Base-by-base conservation (phyloP, 2,329 filamentous ascomycete species). In the Clonostachys chloroleuca region DNA sequence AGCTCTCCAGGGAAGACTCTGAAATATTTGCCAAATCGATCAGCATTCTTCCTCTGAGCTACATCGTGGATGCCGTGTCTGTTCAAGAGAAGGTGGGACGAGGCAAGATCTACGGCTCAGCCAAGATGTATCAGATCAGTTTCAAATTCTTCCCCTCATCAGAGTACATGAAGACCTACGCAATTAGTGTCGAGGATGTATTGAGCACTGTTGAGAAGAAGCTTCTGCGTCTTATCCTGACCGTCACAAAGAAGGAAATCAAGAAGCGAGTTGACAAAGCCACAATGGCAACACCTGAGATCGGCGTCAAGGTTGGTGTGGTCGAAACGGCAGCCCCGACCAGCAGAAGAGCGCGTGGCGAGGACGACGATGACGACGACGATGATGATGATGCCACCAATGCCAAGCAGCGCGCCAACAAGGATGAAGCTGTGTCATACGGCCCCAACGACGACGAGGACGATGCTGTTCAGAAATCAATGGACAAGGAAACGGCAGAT, bases 361-460 rank as follows among this genome's bases (percentile, higher is more conserved):
- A 83, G 42, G 80, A 83, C 24, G 81, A 80, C 20, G 84, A 87
- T 39, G 86, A 88, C 49, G 81, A 84, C n/a, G 85, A 83, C 30
- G 89, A 84, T 41, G 92, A 94, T 46, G 84, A 83, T 48, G 89
- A 95, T 60, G 89, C 81, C 44, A 92, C 83, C 5, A 82, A 78
- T 52, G 82, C 81, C 56, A 95, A 90, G 69, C 78, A 84, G 59
- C 82, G 80, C 57, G 81, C 83, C 42, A 94, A 95, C 63, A 84
- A 88, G 39, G 75, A 79, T 45, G 88, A 96, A 66, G 88, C 86
- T 33, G 84, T 92, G 3, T 94, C 90, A 13, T 97, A 96, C 56
- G 92, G 90, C 37, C 89, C 86, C 34, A 95, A 95, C 42, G 94
- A 97, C 60, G 92, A 96, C 6, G 92, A 92, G 5, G 94, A 97